Conservation (phyloP, 306 rosid species). For the Trifolium fragiferum region DNA sequence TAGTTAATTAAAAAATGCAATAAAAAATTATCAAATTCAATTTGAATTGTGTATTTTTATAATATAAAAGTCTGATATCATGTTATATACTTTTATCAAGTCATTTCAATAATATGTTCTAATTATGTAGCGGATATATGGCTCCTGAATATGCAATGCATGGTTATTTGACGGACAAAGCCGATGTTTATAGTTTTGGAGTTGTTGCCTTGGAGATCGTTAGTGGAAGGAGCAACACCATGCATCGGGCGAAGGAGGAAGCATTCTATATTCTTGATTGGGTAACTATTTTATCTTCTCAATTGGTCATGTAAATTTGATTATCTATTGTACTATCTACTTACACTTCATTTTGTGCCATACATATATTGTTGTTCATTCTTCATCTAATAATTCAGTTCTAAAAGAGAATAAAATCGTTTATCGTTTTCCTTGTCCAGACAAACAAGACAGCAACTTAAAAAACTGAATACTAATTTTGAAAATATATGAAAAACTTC, state of each 20-base stretch:
- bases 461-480: background rate
- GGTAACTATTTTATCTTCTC: slow-evolving; percentile 30
- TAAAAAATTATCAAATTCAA: background rate
- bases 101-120: slow-evolving; percentile 3
- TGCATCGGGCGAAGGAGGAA: slow-evolving; percentile 42
- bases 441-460: background rate
- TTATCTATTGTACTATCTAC: background rate
- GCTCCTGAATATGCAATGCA: slow-evolving; percentile 71
- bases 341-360: background rate
- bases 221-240: slow-evolving; percentile 51
- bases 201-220: slow-evolving; percentile 60
- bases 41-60: background rate
- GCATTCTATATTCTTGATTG: slow-evolving; percentile 47
- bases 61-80: slow-evolving; percentile 17
- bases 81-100: slow-evolving; percentile 15
- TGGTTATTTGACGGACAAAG: slow-evolving; percentile 74
- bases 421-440: background rate
- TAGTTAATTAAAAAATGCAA: background rate
- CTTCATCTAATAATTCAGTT: background rate
- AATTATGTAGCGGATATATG: slow-evolving; percentile 46
- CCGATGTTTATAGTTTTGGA: slow-evolving; percentile 80
- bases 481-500: background rate
- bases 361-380: background rate
- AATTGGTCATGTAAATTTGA: background rate
- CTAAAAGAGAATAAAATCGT: background rate